Conservation (phyloP, 192 early-diverging fungal genomes). For the Entomortierella chlamydospora region DNA sequence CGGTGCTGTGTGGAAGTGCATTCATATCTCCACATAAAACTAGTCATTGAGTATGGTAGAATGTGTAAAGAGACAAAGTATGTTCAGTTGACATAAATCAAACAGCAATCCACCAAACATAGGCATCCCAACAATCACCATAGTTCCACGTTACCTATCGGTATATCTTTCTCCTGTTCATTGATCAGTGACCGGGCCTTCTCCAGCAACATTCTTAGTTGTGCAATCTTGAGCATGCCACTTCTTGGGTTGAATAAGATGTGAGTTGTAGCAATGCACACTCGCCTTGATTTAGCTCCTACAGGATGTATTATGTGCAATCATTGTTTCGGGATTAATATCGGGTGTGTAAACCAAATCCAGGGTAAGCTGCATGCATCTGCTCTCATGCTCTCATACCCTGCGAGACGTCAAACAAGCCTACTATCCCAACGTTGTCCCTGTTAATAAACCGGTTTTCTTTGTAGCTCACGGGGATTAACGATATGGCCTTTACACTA, state of each 20-base stretch:
- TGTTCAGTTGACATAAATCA: background rate
- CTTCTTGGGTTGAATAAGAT: slow-evolving; percentile 25
- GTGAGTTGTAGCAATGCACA: slow-evolving; percentile 44
- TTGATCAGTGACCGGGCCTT: slow-evolving; percentile 5
- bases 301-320: no score
- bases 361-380: no score
- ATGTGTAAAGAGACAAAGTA: background rate
- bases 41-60: slow-evolving; percentile 1
- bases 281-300: slow-evolving; percentile 4
- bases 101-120: background rate
- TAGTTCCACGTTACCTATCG: slow-evolving; percentile 17
- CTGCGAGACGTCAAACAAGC: slow-evolving; percentile 30
- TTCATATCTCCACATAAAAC: slow-evolving; percentile 49
- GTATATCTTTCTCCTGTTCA: background rate
- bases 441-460: slow-evolving; percentile 1
- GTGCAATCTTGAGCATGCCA: slow-evolving; percentile 46
- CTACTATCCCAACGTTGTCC: slow-evolving; percentile 49
- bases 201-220: slow-evolving; percentile 34
- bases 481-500: slow-evolving; percentile 5
- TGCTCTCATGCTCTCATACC: slow-evolving; percentile 4
- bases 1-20: slow-evolving; percentile 20
- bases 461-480: slow-evolving; percentile 8
- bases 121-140: no score
- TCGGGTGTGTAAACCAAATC: background rate
- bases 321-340: background rate